Evolutionary conservation across 305 asterid species (phyloP).

Genomic region (Fraxinus dipetala): DNA sequence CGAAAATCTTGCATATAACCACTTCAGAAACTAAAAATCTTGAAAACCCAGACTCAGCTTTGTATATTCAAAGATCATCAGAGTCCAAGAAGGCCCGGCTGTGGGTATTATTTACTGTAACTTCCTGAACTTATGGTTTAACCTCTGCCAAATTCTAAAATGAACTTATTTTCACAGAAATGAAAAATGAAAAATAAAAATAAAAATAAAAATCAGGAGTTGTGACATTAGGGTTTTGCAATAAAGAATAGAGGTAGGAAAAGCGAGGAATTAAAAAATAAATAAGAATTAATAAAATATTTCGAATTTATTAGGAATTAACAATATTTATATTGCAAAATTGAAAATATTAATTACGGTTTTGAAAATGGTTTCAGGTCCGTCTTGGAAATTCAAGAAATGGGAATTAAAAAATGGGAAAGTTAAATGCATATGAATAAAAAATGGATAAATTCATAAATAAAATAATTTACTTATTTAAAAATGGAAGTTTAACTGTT

Average conservation of each 20-base stretch:
- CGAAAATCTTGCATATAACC: slow-evolving; percentile 22
- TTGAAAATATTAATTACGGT: slow-evolving; percentile 76
- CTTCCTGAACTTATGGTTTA: slow-evolving; percentile 25
- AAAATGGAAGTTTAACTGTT: slow-evolving; percentile 42
- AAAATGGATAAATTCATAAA: slow-evolving; percentile 28
- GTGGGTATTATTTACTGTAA: slow-evolving; percentile 29
- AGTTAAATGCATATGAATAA: slow-evolving; percentile 44
- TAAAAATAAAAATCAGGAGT: slow-evolving; percentile 13
- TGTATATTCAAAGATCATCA: slow-evolving; percentile 41
- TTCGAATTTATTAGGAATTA: slow-evolving; percentile 39
- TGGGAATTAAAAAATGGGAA: slow-evolving; percentile 38
- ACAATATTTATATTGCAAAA: slow-evolving; percentile 63
- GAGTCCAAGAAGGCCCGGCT: slow-evolving; percentile 35
- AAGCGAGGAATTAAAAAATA: slow-evolving; percentile 36
- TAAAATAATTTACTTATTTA: slow-evolving; percentile 28
- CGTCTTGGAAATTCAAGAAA: slow-evolving; percentile 76
- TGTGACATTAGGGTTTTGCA: slow-evolving; percentile 67
- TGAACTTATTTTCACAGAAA: slow-evolving; percentile 20
- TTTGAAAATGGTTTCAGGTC: slow-evolving; percentile 86
- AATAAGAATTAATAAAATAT: slow-evolving; percentile 42
- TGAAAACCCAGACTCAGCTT: slow-evolving; percentile 27
- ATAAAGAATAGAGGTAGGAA: slow-evolving; percentile 34
- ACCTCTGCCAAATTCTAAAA: slow-evolving; percentile 29
- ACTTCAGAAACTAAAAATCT: slow-evolving; percentile 36
- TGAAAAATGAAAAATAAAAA: neutral